phyloP scores from a whole-genome alignment of 2,329 filamentous ascomycete species.

The Diaporthe humulicola region DNA sequence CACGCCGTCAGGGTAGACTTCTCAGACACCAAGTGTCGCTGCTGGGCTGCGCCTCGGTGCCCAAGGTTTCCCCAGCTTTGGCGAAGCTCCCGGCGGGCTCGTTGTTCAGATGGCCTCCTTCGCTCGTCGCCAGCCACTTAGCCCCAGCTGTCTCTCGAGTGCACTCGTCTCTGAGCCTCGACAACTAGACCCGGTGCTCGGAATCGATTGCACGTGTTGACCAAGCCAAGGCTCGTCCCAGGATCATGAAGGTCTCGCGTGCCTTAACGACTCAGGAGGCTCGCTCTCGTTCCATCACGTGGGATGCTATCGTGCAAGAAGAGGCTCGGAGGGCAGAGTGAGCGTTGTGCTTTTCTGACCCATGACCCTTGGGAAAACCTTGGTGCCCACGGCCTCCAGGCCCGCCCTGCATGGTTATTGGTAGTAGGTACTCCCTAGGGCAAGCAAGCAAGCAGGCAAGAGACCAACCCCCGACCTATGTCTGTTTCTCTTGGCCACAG shows the following conservation, averaged over 20 bases:
- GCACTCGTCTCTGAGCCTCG: neutral
- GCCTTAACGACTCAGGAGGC: neutral
- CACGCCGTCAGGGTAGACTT: neutral
- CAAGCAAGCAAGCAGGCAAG: neutral
- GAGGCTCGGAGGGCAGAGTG: neutral
- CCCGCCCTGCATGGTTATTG: constrained; percentile 1
- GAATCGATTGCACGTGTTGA: neutral
- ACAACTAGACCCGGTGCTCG: neutral
- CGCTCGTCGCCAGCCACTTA: neutral
- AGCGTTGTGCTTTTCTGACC: neutral
- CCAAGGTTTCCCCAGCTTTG: constrained; percentile 7
- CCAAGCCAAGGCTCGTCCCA: neutral
- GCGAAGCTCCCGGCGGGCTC: constrained; percentile 1
- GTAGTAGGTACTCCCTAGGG: neutral
- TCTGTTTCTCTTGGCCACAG: neutral
- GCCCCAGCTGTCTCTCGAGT: neutral
- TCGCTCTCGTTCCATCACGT: neutral
- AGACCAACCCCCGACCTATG: neutral
- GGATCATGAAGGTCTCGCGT: neutral
- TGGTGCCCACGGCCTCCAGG: constrained; percentile 1
- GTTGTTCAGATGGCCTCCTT: constrained; percentile 10
- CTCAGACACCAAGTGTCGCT: constrained; percentile 10
- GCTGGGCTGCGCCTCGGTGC: neutral
- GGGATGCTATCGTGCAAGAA: neutral
- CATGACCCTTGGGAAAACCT: constrained; percentile 21